Base-by-base conservation (phyloP, 2,329 filamentous ascomycete genomes). In the Eutypa lata region DNA sequence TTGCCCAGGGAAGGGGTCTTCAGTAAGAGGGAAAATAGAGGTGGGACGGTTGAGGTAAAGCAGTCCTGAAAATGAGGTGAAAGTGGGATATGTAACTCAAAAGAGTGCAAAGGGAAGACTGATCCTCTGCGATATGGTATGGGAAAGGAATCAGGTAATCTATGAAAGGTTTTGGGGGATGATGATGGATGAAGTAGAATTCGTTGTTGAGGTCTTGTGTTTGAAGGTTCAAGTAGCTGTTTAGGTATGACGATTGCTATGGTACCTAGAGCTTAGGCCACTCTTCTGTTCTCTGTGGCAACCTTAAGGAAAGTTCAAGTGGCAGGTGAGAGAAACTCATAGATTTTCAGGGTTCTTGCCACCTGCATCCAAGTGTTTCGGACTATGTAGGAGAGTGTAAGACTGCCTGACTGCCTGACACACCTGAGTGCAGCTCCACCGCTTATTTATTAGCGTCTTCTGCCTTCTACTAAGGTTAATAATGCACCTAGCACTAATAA, bases 1-100 rank as follows among this genome's bases (percentile, higher is more conserved):
- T 57, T 54, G 55, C 54, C 54, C 6, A 47, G 50, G 49, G 40
- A 47, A 49, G n/a, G n/a, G n/a, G n/a, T n/a, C n/a, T n/a, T n/a
- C n/a, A 42, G 57, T 55, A 49, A 22, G 7, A 42, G 50, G 40
- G 47, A 37, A 48, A 35, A 52, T 49, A 42, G 47, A 21, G 35
- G 42, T 18, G 43, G 31, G 50, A 33, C 24, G 43, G 37, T 45
- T 48, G 44, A 50, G 53, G 54, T 26, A 50, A 45, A 49, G 37
- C 26, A 16, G 49, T 38, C 48, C 37, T 16, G 48, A 42, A 50
- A 53, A 31, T 50, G 50, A 46, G 43, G 42, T 52, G n/a, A 51
- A 28, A 7, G 28, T 24, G 42, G 42, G 16, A 8, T 24, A 24
- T 45, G 21, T 24, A 16, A 5, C 13, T 11, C 24, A 16, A n/a